These are phyloP conservation scores for Sporisorium iseilematis-ciliati DNA, from an alignment of 1,284 basidiomycete species.

Conservation along the genomic window DNA sequence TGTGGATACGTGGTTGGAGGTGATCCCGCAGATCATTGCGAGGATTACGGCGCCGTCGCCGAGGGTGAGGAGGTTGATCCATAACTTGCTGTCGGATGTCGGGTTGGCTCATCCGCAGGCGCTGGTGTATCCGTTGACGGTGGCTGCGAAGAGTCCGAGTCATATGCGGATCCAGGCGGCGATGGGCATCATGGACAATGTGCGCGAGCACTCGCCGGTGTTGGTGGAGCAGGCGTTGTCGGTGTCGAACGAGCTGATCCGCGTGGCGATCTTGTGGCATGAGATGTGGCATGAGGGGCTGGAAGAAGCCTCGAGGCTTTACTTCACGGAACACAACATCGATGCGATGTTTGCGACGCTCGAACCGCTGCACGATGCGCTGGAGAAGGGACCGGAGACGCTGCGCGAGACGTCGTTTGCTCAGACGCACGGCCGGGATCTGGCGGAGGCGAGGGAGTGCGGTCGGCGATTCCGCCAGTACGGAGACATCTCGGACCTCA, in stretches of 20 bases:
- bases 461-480: slow-evolving; percentile 87
- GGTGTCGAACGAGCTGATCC: slow-evolving; percentile 94
- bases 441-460: slow-evolving; percentile 93
- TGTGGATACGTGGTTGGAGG: slow-evolving; percentile 98
- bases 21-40: slow-evolving; percentile 99
- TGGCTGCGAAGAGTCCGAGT: slow-evolving; percentile 96
- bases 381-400: slow-evolving; percentile 96
- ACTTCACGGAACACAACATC: slow-evolving; percentile 98
- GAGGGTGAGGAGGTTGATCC: slow-evolving; percentile 90
- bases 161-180: slow-evolving; percentile 85
- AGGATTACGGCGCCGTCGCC: slow-evolving; percentile 93
- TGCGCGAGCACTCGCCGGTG: slow-evolving; percentile 88
- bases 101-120: slow-evolving; percentile 98
- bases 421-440: slow-evolving; percentile 92
- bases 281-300: slow-evolving; percentile 99
- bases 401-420: slow-evolving; percentile 94
- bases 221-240: slow-evolving; percentile 93
- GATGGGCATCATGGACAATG: slow-evolving; percentile 87
- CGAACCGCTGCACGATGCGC: slow-evolving; percentile 91
- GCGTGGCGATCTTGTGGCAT: slow-evolving; percentile 98
- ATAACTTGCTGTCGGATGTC: slow-evolving; percentile 88
- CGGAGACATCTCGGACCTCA: slow-evolving; percentile 86
- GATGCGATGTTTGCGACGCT: slow-evolving; percentile 96
- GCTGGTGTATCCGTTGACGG: slow-evolving; percentile 95
- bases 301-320: slow-evolving; percentile 95